Conservation (phyloP, 2,329 filamentous ascomycete species). For the Trichophyton schoenleinii region DNA sequence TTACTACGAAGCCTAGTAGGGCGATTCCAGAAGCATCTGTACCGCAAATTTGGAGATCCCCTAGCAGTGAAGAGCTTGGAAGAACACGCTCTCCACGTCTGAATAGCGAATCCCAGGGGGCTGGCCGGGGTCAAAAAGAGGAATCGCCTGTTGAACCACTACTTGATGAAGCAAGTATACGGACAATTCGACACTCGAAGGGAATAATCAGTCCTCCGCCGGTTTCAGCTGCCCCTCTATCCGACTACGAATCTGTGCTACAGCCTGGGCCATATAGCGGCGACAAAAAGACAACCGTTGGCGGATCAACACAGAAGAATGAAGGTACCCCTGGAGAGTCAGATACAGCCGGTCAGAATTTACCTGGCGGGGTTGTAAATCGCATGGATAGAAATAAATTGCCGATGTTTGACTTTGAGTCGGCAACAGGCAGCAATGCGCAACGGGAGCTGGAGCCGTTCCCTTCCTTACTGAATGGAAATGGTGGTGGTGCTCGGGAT, state of each 20-base stretch:
- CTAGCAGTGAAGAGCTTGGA: not conserved
- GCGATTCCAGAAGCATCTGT: not conserved
- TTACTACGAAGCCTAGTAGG: not conserved
- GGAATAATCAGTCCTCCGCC: not conserved
- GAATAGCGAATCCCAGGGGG: not conserved
- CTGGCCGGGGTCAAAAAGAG: not conserved
- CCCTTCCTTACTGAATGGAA: not conserved
- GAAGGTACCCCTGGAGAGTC: not conserved
- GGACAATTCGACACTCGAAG: not conserved
- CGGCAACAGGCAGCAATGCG: not conserved
- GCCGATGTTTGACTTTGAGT: conserved; percentile 11
- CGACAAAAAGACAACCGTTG: not conserved
- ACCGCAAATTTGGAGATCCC: not conserved
- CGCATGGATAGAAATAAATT: not conserved
- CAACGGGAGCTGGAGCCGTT: conserved; percentile 11
- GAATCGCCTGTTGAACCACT: not conserved
- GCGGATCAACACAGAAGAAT: not conserved
- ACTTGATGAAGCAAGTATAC: not conserved
- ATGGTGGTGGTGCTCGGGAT: not conserved
- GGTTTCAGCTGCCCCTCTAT: not conserved
- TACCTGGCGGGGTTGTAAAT: not conserved
- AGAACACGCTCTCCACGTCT: not conserved
- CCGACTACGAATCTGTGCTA: not conserved
- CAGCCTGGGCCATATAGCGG: not conserved
- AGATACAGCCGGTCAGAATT: not conserved